Conservation (phyloP, 208 protist species). For the Acanthamoeba divionensis region DNA sequence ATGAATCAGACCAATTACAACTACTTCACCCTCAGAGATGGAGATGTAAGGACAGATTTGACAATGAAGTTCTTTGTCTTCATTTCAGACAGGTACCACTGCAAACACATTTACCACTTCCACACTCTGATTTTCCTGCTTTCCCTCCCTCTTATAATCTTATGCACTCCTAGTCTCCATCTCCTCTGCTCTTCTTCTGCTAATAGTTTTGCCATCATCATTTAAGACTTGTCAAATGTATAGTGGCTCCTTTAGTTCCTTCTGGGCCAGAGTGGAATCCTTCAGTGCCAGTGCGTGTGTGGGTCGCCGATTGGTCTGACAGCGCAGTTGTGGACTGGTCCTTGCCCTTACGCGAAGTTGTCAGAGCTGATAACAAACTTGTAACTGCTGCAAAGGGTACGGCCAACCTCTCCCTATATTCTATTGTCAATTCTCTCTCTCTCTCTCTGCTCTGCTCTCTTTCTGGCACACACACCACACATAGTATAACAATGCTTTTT, state of each 20-base stretch:
- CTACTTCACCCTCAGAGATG: slow-evolving; percentile 20
- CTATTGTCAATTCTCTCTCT: neutral
- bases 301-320: slow-evolving; percentile 9
- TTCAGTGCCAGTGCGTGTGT: neutral
- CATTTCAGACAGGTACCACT: neutral
- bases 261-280: neutral
- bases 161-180: neutral
- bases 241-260: neutral
- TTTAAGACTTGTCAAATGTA: slow-evolving; percentile 4
- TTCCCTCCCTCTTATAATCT: neutral
- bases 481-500: neutral
- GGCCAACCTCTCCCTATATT: no score
- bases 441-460: neutral
- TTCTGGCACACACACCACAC: neutral
- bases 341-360: neutral
- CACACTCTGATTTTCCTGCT: neutral
- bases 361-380: slow-evolving; percentile 16
- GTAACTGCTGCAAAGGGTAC: neutral
- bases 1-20: slow-evolving; percentile 15
- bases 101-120: neutral
- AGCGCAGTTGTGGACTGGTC: neutral
- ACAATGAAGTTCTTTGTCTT: neutral
- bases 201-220: neutral
- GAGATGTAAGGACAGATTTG: neutral
- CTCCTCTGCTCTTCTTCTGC: neutral